Conservation (phyloP, 257 asterid species). For the Plantago elongata region DNA sequence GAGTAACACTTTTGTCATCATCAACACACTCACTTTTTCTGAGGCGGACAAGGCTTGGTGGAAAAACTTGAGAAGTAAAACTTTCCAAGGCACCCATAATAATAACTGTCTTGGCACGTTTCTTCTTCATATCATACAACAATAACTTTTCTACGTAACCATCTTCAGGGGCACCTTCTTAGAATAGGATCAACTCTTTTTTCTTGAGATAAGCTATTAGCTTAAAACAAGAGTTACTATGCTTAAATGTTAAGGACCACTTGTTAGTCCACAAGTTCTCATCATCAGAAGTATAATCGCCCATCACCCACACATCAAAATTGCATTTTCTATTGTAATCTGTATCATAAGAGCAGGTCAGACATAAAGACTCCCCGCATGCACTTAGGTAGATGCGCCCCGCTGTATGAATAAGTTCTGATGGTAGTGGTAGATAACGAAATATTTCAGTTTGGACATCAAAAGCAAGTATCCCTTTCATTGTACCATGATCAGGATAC, state of each 20-base stretch:
- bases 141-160: background rate
- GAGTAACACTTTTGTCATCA: conserved; percentile 1
- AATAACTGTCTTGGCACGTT: background rate
- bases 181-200: background rate
- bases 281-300: background rate
- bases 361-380: background rate
- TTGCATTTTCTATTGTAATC: background rate
- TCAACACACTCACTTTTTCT: background rate
- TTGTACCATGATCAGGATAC: no score
- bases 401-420: background rate
- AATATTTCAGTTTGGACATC: background rate
- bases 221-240: background rate
- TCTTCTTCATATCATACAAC: background rate
- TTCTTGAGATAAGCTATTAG: conserved; percentile 1
- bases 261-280: background rate
- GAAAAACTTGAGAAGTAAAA: conserved; percentile 1
- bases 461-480: background rate
- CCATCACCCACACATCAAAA: background rate
- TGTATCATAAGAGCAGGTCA: background rate
- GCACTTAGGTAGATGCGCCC: background rate
- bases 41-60: background rate
- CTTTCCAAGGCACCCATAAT: background rate
- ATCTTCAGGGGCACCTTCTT: background rate
- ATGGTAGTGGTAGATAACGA: background rate
- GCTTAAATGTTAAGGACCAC: background rate